A percentile compares a stretch with the other conserved stretches of the same genome.
phyloP scores from a whole-genome alignment of 129 eudicot genomes.

The Silybum marianum region DNA sequence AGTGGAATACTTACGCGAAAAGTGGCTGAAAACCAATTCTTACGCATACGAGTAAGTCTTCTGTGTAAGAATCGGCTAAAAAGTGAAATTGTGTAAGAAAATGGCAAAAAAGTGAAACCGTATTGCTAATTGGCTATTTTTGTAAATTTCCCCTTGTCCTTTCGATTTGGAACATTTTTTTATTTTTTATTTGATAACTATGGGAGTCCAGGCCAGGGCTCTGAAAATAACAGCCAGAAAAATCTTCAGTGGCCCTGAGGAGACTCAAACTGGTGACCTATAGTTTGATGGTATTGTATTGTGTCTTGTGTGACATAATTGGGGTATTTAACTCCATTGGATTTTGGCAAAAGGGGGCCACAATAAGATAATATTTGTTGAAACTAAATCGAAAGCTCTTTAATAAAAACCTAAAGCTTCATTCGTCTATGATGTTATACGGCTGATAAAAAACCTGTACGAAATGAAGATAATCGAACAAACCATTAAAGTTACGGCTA shows the following conservation, averaged over 20 bases:
- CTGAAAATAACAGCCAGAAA: not conserved
- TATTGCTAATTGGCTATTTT: too few species aligned
- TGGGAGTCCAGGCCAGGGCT: not conserved
- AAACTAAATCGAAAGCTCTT: slow-evolving; percentile 14
- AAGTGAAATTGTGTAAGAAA: too few species aligned
- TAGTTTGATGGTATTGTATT: slow-evolving; percentile 2
- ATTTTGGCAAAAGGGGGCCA: not conserved
- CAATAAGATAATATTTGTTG: not conserved
- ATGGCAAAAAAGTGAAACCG: too few species aligned
- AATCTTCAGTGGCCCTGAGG: not conserved
- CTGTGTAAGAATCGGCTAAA: too few species aligned
- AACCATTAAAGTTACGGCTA: slow-evolving; percentile 22
- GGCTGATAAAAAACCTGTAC: slow-evolving; percentile 34
- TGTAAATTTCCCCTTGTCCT: not conserved
- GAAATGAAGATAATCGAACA: slow-evolving; percentile 19
- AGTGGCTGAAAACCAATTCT: too few species aligned
- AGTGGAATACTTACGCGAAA: too few species aligned
- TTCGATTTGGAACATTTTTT: not conserved
- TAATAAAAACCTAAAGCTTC: slow-evolving; percentile 27
- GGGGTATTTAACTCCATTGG: not conserved
- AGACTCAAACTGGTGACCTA: not conserved
- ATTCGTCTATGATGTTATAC: slow-evolving; percentile 18
- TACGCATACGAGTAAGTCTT: too few species aligned
- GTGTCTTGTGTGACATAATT: slow-evolving; percentile 5
- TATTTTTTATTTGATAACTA: not conserved